These are phyloP conservation scores for Apiospora phragmitis DNA, from an alignment of 2,329 filamentous ascomycete genomes.

Conservation along the genomic window DNA sequence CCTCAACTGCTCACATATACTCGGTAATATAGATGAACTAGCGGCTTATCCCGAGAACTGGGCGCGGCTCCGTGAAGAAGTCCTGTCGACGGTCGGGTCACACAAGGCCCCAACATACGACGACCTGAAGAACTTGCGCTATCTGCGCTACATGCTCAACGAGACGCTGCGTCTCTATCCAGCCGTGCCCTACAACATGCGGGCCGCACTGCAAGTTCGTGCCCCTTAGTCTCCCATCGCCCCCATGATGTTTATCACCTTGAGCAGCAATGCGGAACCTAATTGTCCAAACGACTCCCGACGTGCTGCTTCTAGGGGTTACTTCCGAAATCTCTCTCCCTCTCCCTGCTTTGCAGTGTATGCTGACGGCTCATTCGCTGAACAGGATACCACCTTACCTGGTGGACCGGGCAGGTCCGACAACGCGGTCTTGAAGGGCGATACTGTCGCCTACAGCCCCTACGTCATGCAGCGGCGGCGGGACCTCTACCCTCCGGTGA, in stretches of 20 bases:
- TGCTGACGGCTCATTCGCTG: background rate
- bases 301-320: background rate
- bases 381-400: slow-evolving; percentile 25
- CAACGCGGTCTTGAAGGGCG: slow-evolving; percentile 48
- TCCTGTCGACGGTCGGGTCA: slow-evolving; percentile 53
- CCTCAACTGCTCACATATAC: background rate
- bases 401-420: slow-evolving; percentile 22
- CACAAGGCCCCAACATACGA: slow-evolving; percentile 56
- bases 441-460: slow-evolving; percentile 50
- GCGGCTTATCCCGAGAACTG: slow-evolving; percentile 58
- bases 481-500: slow-evolving; percentile 54
- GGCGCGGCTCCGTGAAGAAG: slow-evolving; percentile 60
- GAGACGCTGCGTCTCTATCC: slow-evolving; percentile 46
- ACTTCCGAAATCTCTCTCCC: background rate
- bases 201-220: slow-evolving; percentile 1
- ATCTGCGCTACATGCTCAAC: slow-evolving; percentile 57
- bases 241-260: background rate
- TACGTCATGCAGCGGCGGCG: slow-evolving; percentile 51
- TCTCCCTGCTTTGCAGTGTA: background rate
- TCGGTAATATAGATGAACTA: slow-evolving; percentile 48
- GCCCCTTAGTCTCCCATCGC: background rate
- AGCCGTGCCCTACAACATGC: slow-evolving; percentile 58
- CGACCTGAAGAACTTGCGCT: slow-evolving; percentile 70
- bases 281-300: no score
- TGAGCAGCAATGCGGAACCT: no score